Evolutionary conservation across 1,139 yeast species (phyloP).

Genomic region (Candida buenavistaensis): DNA sequence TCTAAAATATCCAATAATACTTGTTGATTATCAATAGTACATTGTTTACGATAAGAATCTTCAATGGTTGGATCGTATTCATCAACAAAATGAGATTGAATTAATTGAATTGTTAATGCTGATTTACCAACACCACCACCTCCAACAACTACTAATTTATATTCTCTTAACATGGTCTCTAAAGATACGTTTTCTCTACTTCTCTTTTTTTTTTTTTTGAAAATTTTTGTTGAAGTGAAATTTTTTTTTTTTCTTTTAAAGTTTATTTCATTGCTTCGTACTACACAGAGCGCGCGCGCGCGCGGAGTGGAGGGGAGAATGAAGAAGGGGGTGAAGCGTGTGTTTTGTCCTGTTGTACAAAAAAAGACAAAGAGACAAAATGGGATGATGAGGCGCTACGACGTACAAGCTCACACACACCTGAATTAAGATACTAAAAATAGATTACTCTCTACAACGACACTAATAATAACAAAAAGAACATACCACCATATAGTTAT

Average conservation of each 20-base stretch:
- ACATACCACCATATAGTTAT: too few relatives aligned
- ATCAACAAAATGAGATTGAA: constrained; percentile 90
- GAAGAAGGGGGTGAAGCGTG: too few relatives aligned
- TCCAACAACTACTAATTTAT: constrained; percentile 91
- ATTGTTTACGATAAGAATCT: constrained; percentile 63
- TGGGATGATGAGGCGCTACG: too few relatives aligned
- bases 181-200: not conserved
- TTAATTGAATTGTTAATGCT: constrained; percentile 86
- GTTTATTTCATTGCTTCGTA: too few relatives aligned
- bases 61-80: constrained; percentile 98
- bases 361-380: too few relatives aligned
- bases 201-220: not conserved
- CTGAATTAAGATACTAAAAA: too few relatives aligned
- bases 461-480: too few relatives aligned
- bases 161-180: constrained; percentile 52
- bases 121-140: constrained; percentile 99
- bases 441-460: too few relatives aligned
- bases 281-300: too few relatives aligned
- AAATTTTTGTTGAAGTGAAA: not conserved
- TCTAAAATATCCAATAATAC: constrained; percentile 76
- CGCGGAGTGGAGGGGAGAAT: too few relatives aligned
- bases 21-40: constrained; percentile 50
- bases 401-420: too few relatives aligned
- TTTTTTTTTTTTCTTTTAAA: not conserved
- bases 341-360: too few relatives aligned